phyloP scores from a whole-genome alignment of 441 rosid genomes.

The Capsella rubella region DNA sequence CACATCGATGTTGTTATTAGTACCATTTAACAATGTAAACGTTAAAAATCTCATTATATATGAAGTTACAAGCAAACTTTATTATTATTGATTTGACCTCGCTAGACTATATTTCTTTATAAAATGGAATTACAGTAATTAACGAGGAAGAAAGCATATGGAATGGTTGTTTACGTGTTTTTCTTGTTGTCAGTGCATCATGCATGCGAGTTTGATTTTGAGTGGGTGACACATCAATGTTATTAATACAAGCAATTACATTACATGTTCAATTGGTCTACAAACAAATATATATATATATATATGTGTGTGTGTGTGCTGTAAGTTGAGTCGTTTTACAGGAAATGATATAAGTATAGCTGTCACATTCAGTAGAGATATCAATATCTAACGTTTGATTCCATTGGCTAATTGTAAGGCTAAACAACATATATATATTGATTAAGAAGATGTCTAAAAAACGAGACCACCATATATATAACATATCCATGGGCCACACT shows the following conservation, averaged over 20 bases:
- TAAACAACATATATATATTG: slow-evolving; percentile 6
- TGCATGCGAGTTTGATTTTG: not conserved
- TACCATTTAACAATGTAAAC: not conserved
- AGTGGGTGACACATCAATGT: not conserved
- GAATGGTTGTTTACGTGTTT: not conserved
- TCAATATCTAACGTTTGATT: not conserved
- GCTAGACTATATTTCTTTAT: not conserved
- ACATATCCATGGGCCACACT: slow-evolving; percentile 11
- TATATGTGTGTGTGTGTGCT: not conserved
- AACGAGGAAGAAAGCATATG: not conserved
- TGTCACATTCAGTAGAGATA: not conserved
- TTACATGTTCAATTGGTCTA: not conserved
- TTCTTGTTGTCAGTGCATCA: not conserved
- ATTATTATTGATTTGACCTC: not conserved
- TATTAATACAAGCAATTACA: not conserved
- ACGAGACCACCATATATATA: slow-evolving; percentile 12
- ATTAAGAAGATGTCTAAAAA: not conserved
- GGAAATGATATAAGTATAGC: not conserved
- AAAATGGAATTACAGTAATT: not conserved
- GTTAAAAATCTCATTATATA: not conserved
- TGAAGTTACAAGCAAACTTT: not conserved
- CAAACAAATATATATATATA: not conserved
- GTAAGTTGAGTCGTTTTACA: not conserved
- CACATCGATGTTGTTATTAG: no score
- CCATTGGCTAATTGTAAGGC: slow-evolving; percentile 11